These are phyloP conservation scores for Hansenula lynferdii DNA, from an alignment of 1,139 yeast species.

Conservation along the genomic window DNA sequence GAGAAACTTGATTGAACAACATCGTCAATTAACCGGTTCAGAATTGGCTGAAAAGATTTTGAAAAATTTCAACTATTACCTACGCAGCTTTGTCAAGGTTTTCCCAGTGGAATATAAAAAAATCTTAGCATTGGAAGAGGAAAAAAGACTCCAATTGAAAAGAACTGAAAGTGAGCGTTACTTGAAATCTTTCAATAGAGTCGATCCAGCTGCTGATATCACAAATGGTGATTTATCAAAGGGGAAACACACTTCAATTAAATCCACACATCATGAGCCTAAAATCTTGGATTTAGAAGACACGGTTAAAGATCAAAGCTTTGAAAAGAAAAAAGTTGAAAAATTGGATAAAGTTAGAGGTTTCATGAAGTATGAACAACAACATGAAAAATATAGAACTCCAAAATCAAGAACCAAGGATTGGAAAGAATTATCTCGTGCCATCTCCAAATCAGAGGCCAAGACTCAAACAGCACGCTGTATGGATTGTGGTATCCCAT, in stretches of 20 bases:
- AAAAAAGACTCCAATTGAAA: constrained; percentile 57
- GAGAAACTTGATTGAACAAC: constrained; percentile 91
- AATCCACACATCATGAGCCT: constrained; percentile 59
- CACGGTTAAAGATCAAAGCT: constrained; percentile 63
- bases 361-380: constrained; percentile 88
- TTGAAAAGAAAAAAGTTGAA: constrained; percentile 53
- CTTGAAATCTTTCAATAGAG: constrained; percentile 57
- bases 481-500: constrained; percentile 99
- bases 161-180: constrained; percentile 53
- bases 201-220: constrained; percentile 80
- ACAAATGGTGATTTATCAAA: constrained; percentile 75
- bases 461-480: constrained; percentile 96
- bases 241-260: constrained; percentile 43
- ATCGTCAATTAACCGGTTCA: constrained; percentile 90
- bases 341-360: constrained; percentile 83
- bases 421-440: constrained; percentile 87
- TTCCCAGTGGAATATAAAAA: constrained; percentile 88
- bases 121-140: constrained; percentile 77
- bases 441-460: constrained; percentile 82
- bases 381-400: constrained; percentile 81
- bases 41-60: constrained; percentile 83
- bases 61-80: constrained; percentile 79
- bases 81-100: constrained; percentile 90
- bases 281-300: constrained; percentile 88
- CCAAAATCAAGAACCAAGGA: constrained; percentile 76